Conservation (phyloP, 148 eudicot species). For the Silene latifolia region DNA sequence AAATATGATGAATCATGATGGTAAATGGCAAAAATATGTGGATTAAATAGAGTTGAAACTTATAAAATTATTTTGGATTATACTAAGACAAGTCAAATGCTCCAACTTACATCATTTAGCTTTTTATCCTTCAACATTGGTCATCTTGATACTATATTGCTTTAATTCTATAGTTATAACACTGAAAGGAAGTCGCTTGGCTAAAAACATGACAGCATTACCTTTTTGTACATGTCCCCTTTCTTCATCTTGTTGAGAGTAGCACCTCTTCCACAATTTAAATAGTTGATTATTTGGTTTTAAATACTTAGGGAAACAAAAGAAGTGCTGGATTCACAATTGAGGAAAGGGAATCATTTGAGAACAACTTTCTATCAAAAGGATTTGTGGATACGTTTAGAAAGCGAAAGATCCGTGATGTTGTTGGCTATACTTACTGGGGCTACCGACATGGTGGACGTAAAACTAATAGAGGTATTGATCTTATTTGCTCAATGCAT, state of each 20-base stretch:
- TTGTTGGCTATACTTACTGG: conserved; percentile 94
- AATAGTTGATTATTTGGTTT: not conserved
- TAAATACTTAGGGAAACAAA: conserved; percentile 66
- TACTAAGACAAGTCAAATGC: no score
- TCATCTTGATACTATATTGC: no score
- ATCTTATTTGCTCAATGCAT: not conserved
- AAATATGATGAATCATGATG: no score
- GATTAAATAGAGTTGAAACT: no score
- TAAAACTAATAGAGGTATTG: conserved; percentile 69
- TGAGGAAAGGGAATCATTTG: conserved; percentile 91
- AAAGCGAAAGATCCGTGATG: conserved; percentile 75
- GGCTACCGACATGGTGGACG: conserved; percentile 92
- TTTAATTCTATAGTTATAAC: no score
- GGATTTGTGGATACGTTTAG: conserved; percentile 93
- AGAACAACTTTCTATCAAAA: conserved; percentile 54
- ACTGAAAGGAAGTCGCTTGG: no score
- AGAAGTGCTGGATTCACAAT: conserved; percentile 93
- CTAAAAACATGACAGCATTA: no score
- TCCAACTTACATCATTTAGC: no score
- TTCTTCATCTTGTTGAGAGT: not conserved
- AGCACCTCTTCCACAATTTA: not conserved
- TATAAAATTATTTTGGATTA: no score
- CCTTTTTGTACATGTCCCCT: not conserved
- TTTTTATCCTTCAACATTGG: no score
- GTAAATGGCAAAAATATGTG: no score